phyloP scores from a whole-genome alignment of 2,329 filamentous ascomycete species.

The Fusarium avenaceum region DNA sequence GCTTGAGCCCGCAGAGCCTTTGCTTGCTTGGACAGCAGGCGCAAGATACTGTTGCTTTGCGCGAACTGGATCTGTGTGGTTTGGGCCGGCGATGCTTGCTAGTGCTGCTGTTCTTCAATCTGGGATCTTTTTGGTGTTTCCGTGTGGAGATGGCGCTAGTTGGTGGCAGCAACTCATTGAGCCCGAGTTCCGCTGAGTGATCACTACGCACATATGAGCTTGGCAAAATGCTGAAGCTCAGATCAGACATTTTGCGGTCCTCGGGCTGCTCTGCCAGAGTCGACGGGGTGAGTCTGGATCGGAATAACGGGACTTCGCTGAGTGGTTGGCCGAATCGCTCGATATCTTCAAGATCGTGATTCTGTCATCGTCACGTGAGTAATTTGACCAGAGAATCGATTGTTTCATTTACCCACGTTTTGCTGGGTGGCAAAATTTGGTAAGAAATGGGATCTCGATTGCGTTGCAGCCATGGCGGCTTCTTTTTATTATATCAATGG shows the following conservation, averaged over 20 bases:
- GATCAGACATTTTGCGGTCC: background rate
- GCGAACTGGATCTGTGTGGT: background rate
- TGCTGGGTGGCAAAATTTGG: background rate
- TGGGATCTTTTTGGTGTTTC: background rate
- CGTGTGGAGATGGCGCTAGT: background rate
- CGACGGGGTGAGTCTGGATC: slow-evolving; percentile 1
- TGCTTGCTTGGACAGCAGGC: background rate
- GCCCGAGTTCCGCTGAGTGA: background rate
- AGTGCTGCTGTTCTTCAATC: background rate
- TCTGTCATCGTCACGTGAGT: slow-evolving; percentile 17
- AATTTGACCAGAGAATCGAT: background rate
- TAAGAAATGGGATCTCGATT: background rate
- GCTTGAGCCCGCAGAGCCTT: background rate
- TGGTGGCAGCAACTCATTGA: background rate
- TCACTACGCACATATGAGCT: background rate
- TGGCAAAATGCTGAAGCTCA: background rate
- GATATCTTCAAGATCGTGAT: background rate
- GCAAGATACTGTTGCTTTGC: background rate
- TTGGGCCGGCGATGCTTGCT: background rate
- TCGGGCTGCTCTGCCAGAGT: background rate
- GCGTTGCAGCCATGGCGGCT: background rate
- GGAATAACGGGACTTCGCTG: slow-evolving; percentile 15
- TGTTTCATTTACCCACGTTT: slow-evolving; percentile 12
- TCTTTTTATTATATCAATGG: background rate
- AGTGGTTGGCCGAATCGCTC: slow-evolving; percentile 24